Conservation (phyloP, 768 basidiomycete species). For the Lyophyllum semitale region DNA sequence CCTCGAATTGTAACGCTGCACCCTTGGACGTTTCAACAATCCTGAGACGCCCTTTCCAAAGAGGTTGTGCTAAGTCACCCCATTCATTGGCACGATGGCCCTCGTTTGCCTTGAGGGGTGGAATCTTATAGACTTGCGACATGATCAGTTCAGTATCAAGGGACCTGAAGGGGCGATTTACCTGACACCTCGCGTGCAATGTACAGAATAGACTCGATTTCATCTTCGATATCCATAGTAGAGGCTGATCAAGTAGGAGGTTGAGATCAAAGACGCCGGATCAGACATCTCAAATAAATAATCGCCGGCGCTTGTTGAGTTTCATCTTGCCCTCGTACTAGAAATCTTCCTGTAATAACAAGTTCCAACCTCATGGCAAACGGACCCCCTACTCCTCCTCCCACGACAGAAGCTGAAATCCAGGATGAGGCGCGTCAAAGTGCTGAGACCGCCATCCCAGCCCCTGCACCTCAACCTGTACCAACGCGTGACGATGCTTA, state of each 20-base stretch:
- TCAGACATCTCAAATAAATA: neutral
- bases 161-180: slow-evolving; percentile 32
- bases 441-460: slow-evolving; percentile 13
- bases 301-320: too few relatives aligned
- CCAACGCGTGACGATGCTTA: slow-evolving; percentile 37
- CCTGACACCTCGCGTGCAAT: slow-evolving; percentile 91
- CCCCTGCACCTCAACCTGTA: slow-evolving; percentile 11
- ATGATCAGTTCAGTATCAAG: slow-evolving; percentile 11
- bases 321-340: neutral
- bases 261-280: neutral
- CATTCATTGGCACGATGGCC: slow-evolving; percentile 92
- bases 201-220: slow-evolving; percentile 88
- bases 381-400: slow-evolving; percentile 66
- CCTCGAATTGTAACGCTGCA: slow-evolving; percentile 79
- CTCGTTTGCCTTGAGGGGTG: slow-evolving; percentile 81
- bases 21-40: slow-evolving; percentile 76
- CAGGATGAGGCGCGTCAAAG: slow-evolving; percentile 46
- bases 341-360: neutral
- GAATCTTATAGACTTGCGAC: slow-evolving; percentile 83
- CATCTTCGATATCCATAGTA: slow-evolving; percentile 61
- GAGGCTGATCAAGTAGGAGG: slow-evolving; percentile 3
- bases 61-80: slow-evolving; percentile 79
- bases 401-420: slow-evolving; percentile 56
- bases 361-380: slow-evolving; percentile 45
- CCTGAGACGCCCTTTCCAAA: slow-evolving; percentile 92